A percentile compares a stretch with the other conserved stretches of the same genome.
These are phyloP conservation scores for Panicum virgatum DNA, from an alignment of 202 grass and related monocot species.

Conservation along the genomic window DNA sequence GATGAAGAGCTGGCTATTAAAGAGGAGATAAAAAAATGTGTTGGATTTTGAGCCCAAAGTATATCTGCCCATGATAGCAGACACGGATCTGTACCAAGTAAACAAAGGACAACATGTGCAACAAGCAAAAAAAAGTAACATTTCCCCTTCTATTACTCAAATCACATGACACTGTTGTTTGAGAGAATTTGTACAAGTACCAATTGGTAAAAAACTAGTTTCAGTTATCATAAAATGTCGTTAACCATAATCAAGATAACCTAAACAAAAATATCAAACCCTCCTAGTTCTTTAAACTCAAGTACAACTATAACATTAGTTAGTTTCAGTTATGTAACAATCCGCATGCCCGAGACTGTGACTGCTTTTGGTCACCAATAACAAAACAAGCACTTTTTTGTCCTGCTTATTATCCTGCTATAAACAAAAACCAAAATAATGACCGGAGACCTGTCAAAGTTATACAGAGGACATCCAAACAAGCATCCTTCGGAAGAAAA, in stretches of 20 bases:
- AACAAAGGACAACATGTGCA: background rate
- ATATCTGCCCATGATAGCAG: background rate
- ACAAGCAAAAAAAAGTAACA: background rate
- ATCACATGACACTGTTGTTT: background rate
- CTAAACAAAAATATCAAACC: constrained; percentile 26
- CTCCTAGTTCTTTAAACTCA: background rate
- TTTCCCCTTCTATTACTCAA: background rate
- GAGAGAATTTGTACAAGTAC: constrained; percentile 1
- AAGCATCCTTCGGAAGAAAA: background rate
- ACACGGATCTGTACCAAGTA: background rate
- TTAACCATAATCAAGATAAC: background rate
- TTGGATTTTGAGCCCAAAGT: background rate
- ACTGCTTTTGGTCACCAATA: background rate
- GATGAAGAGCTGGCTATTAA: constrained; percentile 7
- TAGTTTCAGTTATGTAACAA: constrained; percentile 2
- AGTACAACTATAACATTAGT: background rate
- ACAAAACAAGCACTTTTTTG: constrained; percentile 2
- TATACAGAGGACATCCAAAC: constrained; percentile 18
- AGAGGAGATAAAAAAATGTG: background rate
- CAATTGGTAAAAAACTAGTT: background rate
- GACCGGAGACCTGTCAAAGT: background rate
- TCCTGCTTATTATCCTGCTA: background rate
- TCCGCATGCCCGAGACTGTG: constrained; percentile 12
- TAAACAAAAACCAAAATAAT: constrained; percentile 29
- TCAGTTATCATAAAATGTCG: background rate